Base-by-base conservation (phyloP, 441 rosid genomes). In the Mallotus repandus region DNA sequence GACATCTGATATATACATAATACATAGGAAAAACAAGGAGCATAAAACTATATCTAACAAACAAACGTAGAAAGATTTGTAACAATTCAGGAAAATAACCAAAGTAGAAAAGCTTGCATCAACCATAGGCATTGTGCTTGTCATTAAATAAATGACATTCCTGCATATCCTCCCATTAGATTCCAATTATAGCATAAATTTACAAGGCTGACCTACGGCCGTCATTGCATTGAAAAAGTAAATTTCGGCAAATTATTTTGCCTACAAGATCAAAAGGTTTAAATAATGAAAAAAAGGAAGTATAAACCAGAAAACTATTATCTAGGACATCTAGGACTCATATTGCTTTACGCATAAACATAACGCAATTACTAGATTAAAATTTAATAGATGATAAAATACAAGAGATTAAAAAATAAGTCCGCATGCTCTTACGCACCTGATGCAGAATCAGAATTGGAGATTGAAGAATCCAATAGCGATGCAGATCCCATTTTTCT, bases 401-500 rank as follows among this genome's bases (percentile, higher is more conserved):
- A 13, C 1, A 8, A 43, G 41, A 49, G 4, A 9, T 7, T 41
- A 55, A 56, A 12, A 16, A 41, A 56, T 41, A 41, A 46, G 69
- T 48, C 4, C 5, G 7, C 11, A 3, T 22, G 41, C 38, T 29
- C 19, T 63, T 41, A 10, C 22, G 4, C 12, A 71, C 74, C 74
- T 18, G 67, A 50, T 60, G 58, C 56, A 32, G 68, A 50, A 70
- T 60, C 67, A 60, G 49, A 22, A 1, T 68, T 49, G 60, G 74
- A 41, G 4, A 16, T 46, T 48, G 74, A 48, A 9, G 74, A 61
- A 6, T 71, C 61, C 61, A 72, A 38, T 52, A 72, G 68, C 52
- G 13, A 19, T 35, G 68, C 68, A 35, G 68, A 72, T 62, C 75
- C 75, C 75, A 72, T 72, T 35, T 15, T 50, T 11, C 10, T 9